A percentile compares a stretch with the other conserved stretches of the same genome.
Evolutionary conservation across 2,329 filamentous ascomycete species (phyloP).

Genomic region (Knufia fluminis): DNA sequence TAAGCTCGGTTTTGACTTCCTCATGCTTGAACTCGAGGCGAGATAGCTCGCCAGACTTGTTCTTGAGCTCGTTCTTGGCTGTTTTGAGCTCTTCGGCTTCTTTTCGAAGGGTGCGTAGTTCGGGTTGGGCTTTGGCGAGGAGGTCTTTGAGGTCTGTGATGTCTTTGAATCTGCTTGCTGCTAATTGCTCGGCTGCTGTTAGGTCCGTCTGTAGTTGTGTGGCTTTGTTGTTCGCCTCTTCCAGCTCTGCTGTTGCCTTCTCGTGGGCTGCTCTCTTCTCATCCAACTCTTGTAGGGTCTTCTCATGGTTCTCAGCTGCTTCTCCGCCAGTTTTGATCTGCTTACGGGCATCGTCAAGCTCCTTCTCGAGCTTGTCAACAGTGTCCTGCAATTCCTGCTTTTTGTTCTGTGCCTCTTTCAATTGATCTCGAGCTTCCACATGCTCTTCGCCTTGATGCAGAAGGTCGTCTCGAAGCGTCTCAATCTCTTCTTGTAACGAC

Average conservation of each 20-base stretch:
- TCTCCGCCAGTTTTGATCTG: constrained; percentile 38
- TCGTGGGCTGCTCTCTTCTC: constrained; percentile 42
- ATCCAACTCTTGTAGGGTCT: constrained; percentile 37
- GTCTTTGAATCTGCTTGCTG: constrained; percentile 80
- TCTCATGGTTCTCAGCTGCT: constrained; percentile 37
- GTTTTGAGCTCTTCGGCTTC: constrained; percentile 67
- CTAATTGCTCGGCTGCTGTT: constrained; percentile 74
- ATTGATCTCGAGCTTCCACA: constrained; percentile 68
- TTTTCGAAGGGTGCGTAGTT: constrained; percentile 67
- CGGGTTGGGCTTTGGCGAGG: constrained; percentile 75
- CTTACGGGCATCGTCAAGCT: constrained; percentile 51
- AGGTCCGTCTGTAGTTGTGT: constrained; percentile 70
- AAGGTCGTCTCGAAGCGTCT: constrained; percentile 70
- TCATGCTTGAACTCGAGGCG: constrained; percentile 74
- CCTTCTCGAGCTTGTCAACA: constrained; percentile 60
- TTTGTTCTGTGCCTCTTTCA: constrained; percentile 60
- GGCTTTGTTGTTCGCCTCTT: constrained; percentile 62
- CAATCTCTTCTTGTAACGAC: constrained; percentile 74
- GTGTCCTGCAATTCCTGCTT: constrained; percentile 56
- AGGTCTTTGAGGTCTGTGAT: constrained; percentile 70
- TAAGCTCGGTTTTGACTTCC: constrained; percentile 67
- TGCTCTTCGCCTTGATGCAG: constrained; percentile 72
- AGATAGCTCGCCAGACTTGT: constrained; percentile 55
- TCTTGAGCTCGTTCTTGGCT: constrained; percentile 63
- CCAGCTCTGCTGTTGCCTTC: constrained; percentile 51